phyloP scores from a whole-genome alignment of 257 asterid genomes.

The Solanum sitiens region DNA sequence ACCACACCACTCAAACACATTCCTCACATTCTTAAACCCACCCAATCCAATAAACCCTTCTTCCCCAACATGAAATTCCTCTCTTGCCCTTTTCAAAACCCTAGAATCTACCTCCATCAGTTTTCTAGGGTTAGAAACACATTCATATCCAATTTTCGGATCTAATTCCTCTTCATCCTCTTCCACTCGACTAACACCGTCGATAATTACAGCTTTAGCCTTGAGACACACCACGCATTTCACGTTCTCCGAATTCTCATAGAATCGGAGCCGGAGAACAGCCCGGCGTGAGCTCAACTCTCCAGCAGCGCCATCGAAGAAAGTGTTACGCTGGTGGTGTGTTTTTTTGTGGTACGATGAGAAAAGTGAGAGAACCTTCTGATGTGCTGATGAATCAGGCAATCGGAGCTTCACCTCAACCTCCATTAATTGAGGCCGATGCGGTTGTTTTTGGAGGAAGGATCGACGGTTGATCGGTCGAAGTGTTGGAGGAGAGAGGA shows the following conservation, averaged over 20 bases:
- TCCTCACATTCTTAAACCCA: constrained; percentile 68
- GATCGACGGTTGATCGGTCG: constrained; percentile 54
- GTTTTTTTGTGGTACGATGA: constrained; percentile 44
- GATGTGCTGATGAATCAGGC: constrained; percentile 41
- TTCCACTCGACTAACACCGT: constrained; percentile 84
- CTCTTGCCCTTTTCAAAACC: constrained; percentile 66
- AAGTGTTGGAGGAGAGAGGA: constrained; percentile 76
- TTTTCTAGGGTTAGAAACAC: constrained; percentile 41
- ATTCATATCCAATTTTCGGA: constrained; percentile 38
- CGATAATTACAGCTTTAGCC: constrained; percentile 62
- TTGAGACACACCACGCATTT: constrained; percentile 66
- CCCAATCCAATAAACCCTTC: constrained; percentile 64
- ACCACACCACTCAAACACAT: constrained; percentile 76
- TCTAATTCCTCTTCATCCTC: constrained; percentile 91
- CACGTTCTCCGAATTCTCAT: constrained; percentile 40
- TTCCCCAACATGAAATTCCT: constrained; percentile 53
- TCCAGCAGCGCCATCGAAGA: constrained; percentile 62
- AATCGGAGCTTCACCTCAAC: constrained; percentile 81
- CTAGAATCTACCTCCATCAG: constrained; percentile 38
- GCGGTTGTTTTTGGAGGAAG: constrained; percentile 66
- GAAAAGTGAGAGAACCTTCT: constrained; percentile 46
- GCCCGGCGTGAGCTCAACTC: constrained; percentile 61
- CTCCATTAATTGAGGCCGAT: constrained; percentile 87
- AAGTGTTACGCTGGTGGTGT: constrained; percentile 77
- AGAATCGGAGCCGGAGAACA: constrained; percentile 78